Percentiles rank a stretch among this genome's conserved stretches.
Evolutionary conservation across 1,284 basidiomycete species (phyloP).

Genomic region (Fomitiporia mediterranea): DNA sequence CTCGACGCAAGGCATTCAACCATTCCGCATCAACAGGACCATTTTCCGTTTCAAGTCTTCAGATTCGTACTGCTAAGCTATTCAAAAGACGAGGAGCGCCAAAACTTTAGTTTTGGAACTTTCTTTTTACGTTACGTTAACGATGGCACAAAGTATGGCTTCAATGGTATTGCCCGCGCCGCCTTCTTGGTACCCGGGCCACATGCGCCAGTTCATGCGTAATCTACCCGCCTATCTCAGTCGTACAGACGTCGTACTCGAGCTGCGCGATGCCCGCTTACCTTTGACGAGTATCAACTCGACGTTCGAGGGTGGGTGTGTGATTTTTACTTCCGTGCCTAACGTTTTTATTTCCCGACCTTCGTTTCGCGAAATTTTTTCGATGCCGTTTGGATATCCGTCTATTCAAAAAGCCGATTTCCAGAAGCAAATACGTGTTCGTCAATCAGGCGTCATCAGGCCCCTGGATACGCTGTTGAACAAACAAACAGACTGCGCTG

Average conservation of each 20-base stretch:
- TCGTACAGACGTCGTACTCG: constrained; percentile 88
- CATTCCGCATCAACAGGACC: neutral
- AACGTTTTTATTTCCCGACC: neutral
- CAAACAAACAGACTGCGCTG: neutral
- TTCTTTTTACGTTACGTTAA: no score
- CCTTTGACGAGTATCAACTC: constrained; percentile 94
- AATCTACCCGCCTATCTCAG: constrained; percentile 73
- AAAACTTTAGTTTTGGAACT: no score
- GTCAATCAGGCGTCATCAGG: constrained; percentile 18
- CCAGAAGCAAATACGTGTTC: neutral
- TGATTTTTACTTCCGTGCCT: neutral
- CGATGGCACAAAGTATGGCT: constrained; percentile 31
- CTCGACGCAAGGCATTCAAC: neutral
- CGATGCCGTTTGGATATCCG: neutral
- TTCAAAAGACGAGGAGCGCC: no score
- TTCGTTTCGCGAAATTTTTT: neutral
- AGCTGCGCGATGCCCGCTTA: constrained; percentile 89
- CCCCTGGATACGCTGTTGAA: constrained; percentile 8
- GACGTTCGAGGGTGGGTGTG: constrained; percentile 67
- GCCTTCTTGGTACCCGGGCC: constrained; percentile 97
- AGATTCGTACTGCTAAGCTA: no score
- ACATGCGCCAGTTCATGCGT: constrained; percentile 88
- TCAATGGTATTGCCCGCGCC: constrained; percentile 56
- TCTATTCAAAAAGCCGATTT: neutral
- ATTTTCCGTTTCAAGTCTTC: no score